Evolutionary conservation across 257 asterid species (phyloP).

Genomic region (Penstemon davidsonii): DNA sequence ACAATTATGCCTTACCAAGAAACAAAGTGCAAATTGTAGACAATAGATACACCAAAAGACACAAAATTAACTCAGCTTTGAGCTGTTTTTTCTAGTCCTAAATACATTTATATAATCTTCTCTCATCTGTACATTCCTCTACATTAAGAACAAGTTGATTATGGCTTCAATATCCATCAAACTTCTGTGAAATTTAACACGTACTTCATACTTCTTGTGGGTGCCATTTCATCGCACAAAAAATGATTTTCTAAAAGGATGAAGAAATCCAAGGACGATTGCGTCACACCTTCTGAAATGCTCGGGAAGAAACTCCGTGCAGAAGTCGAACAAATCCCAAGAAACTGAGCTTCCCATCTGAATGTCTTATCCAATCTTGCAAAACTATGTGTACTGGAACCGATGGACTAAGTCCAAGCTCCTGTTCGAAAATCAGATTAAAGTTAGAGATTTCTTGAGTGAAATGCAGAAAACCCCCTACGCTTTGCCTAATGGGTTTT

Average conservation of each 20-base stretch:
- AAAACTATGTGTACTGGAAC: conserved; percentile 90
- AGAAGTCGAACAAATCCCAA: conserved; percentile 86
- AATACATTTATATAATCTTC: background rate
- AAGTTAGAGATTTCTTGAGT: background rate
- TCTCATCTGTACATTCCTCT: conserved; percentile 10
- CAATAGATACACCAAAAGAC: too few species aligned
- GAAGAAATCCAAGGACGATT: background rate
- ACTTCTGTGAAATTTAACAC: too few species aligned
- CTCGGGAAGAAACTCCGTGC: conserved; percentile 75
- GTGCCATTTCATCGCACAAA: background rate
- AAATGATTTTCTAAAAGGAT: background rate
- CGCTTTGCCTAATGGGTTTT: too few species aligned
- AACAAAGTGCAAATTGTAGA: too few species aligned
- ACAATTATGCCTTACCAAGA: too few species aligned
- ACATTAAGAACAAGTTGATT: too few species aligned
- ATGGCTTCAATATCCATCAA: too few species aligned
- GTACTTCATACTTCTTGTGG: too few species aligned
- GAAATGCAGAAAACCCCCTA: background rate
- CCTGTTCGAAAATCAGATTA: conserved; percentile 39
- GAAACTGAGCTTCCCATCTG: conserved; percentile 94
- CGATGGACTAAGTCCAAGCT: conserved; percentile 85
- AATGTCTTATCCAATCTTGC: conserved; percentile 90
- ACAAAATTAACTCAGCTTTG: too few species aligned
- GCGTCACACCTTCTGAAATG: conserved; percentile 60
- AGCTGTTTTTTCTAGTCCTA: too few species aligned